A percentile compares a stretch with the other conserved stretches of the same genome.
phyloP scores from a whole-genome alignment of 2,329 filamentous ascomycete species.

The Fusarium sp. region DNA sequence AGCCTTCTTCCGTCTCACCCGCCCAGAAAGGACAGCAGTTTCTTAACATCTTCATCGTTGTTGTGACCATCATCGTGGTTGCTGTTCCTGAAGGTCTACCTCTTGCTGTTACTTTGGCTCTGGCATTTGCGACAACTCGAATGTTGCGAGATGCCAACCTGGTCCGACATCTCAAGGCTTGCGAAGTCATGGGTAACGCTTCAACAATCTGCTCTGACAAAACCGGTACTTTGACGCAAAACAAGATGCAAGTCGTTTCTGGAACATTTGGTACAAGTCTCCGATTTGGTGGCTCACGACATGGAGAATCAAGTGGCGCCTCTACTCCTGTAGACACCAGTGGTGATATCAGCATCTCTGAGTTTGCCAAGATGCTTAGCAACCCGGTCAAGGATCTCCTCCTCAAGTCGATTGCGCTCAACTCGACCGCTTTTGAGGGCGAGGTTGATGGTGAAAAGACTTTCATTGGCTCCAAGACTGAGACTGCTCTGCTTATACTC shows the following conservation, averaged over 20 bases:
- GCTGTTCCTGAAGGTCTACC: constrained; percentile 85
- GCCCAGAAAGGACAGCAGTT: constrained; percentile 85
- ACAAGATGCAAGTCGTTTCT: constrained; percentile 78
- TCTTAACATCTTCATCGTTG: constrained; percentile 82
- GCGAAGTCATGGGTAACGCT: constrained; percentile 86
- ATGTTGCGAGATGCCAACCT: constrained; percentile 86
- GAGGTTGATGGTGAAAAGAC: constrained; percentile 76
- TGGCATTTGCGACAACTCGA: constrained; percentile 82
- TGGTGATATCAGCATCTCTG: constrained; percentile 60
- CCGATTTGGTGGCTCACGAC: constrained; percentile 65
- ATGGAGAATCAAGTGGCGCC: constrained; percentile 48
- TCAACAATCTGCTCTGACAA: constrained; percentile 80
- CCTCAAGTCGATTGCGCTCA: constrained; percentile 73
- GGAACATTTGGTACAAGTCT: constrained; percentile 70
- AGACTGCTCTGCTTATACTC: constrained; percentile 80
- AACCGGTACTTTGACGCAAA: constrained; percentile 77
- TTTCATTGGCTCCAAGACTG: constrained; percentile 85
- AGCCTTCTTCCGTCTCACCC: constrained; percentile 65
- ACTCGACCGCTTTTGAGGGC: constrained; percentile 84
- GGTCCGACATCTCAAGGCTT: constrained; percentile 82
- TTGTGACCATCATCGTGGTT: constrained; percentile 85
- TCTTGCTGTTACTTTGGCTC: constrained; percentile 81
- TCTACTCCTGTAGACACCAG: constrained; percentile 49
- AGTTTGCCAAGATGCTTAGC: constrained; percentile 64
- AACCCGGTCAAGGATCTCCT: constrained; percentile 67